A percentile compares a stretch with the other conserved stretches of the same genome.
These are phyloP conservation scores for Fusarium subglutinans DNA, from an alignment of 2,329 filamentous ascomycete genomes.

Conservation along the genomic window DNA sequence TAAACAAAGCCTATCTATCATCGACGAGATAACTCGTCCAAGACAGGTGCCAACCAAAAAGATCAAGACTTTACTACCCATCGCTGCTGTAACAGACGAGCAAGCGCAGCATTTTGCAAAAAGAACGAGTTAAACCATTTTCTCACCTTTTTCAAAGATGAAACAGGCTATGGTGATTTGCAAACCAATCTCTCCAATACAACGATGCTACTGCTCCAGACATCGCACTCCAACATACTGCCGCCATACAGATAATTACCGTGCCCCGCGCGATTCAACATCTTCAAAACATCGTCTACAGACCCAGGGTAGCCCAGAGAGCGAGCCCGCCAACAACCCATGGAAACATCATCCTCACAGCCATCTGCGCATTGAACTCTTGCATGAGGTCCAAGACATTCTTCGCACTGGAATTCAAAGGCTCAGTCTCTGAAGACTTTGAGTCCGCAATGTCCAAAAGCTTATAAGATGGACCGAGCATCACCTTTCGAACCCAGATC, in stretches of 20 bases:
- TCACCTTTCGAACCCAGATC: conserved; percentile 5
- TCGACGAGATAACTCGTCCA: not conserved
- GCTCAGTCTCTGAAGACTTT: not conserved
- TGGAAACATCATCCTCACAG: conserved; percentile 29
- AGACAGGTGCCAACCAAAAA: not conserved
- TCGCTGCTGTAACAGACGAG: not conserved
- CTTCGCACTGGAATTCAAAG: not conserved
- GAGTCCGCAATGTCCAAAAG: not conserved
- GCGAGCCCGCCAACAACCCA: conserved; percentile 32
- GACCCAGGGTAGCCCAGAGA: conserved; percentile 23
- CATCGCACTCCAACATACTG: not conserved
- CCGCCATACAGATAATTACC: not conserved
- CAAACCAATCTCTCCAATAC: not conserved
- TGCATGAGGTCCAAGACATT: conserved; percentile 13
- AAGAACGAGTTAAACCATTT: fast-evolving
- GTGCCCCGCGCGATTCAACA: no score
- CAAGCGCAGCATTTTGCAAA: fast-evolving
- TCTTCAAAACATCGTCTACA: not conserved
- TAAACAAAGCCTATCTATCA: not conserved
- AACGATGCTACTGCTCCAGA: not conserved
- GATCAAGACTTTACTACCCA: not conserved
- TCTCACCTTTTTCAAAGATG: fast-evolving
- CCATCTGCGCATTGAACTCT: conserved; percentile 30
- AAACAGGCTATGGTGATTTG: no score
- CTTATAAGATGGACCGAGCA: not conserved